Percentiles rank a stretch among this genome's conserved stretches.
Conservation (phyloP, 2,329 filamentous ascomycete species). For the Teratosphaeria nubilosa region DNA sequence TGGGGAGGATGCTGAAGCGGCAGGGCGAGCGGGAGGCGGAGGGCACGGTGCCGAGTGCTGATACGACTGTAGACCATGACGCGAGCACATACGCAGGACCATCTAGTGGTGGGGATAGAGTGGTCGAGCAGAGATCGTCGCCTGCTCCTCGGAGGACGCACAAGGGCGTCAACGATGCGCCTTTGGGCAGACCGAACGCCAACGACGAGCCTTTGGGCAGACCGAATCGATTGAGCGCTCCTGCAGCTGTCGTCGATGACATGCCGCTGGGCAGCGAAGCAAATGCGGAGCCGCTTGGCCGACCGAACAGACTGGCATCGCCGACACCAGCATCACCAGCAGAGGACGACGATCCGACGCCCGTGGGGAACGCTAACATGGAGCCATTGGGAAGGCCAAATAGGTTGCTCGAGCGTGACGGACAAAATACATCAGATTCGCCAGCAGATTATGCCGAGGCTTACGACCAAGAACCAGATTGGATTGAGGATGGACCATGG, state of each 20-base stretch:
- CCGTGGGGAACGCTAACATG: conserved; percentile 2
- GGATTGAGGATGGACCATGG: background rate
- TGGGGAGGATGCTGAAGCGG: background rate
- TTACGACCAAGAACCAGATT: background rate
- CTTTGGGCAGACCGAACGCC: background rate
- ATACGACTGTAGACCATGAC: background rate
- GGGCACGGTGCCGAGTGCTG: background rate
- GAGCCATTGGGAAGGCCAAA: conserved; percentile 7
- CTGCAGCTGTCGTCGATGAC: background rate
- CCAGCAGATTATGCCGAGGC: background rate
- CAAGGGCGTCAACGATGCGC: background rate
- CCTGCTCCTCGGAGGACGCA: background rate
- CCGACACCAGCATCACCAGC: background rate
- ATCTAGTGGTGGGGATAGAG: background rate
- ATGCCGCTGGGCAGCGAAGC: background rate
- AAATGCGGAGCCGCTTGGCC: background rate
- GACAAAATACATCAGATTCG: background rate
- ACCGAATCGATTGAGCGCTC: background rate
- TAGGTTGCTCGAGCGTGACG: background rate
- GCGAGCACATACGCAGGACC: background rate
- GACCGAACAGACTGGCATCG: background rate
- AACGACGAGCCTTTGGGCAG: background rate
- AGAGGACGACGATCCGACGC: background rate
- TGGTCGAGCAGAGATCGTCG: background rate
- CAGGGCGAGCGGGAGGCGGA: background rate